Percentiles rank a stretch among this genome's conserved stretches.
Evolutionary conservation across 1,284 basidiomycete genomes (phyloP).

Genomic region (Cryptococcus sp.): DNA sequence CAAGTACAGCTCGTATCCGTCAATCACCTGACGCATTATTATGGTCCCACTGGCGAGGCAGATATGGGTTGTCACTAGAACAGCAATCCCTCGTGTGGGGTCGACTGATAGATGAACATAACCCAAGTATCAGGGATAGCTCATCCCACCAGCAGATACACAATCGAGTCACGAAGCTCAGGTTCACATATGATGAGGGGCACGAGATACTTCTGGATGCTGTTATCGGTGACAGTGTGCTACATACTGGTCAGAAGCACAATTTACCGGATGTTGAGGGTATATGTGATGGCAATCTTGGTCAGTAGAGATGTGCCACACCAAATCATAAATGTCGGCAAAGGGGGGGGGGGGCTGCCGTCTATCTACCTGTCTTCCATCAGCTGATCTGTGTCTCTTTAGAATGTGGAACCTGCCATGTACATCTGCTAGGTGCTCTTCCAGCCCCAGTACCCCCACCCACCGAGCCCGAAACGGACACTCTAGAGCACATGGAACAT

Average conservation of each 20-base stretch:
- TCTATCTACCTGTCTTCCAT: not conserved
- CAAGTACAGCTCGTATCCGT: slow-evolving; percentile 25
- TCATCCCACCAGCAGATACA: not conserved
- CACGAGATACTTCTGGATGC: slow-evolving; percentile 28
- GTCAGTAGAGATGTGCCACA: slow-evolving; percentile 22
- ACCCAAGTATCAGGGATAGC: too few relatives aligned
- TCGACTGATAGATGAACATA: too few relatives aligned
- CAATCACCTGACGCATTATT: slow-evolving; percentile 18
- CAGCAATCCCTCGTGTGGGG: slow-evolving; percentile 55
- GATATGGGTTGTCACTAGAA: slow-evolving; percentile 65
- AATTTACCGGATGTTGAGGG: slow-evolving; percentile 49
- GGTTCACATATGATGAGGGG: slow-evolving; percentile 40
- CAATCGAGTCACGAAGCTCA: slow-evolving; percentile 18
- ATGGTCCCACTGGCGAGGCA: slow-evolving; percentile 62
- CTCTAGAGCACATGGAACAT: slow-evolving; percentile 46
- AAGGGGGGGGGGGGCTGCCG: too few relatives aligned
- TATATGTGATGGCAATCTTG: slow-evolving; percentile 48
- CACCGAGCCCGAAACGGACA: slow-evolving; percentile 48
- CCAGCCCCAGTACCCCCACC: slow-evolving; percentile 32
- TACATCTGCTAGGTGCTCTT: slow-evolving; percentile 33
- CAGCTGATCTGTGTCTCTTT: not conserved
- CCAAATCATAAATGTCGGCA: too few relatives aligned
- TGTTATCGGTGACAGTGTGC: slow-evolving; percentile 37
- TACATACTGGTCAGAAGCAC: slow-evolving; percentile 41
- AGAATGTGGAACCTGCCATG: slow-evolving; percentile 52